Conservation (phyloP, 202 grass and related monocot genomes). For the Elaeis oleifera region DNA sequence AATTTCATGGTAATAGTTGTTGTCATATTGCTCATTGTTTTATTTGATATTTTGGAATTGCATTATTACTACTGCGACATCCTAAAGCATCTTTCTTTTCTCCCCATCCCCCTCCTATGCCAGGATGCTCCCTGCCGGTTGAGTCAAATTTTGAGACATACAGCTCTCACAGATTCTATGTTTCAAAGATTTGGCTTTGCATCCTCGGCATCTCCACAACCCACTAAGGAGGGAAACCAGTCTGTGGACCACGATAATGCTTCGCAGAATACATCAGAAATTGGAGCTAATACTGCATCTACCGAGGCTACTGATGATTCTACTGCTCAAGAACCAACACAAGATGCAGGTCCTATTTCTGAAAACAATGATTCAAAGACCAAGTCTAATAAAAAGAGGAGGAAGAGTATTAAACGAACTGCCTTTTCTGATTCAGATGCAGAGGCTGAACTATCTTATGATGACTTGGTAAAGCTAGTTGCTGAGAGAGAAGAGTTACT, state of each 20-base stretch:
- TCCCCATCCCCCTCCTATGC: neutral
- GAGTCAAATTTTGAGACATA: slow-evolving; percentile 34
- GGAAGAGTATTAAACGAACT: slow-evolving; percentile 28
- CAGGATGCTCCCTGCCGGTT: neutral
- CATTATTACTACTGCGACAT: no score
- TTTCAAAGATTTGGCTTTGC: slow-evolving; percentile 56
- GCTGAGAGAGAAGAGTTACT: slow-evolving; percentile 72
- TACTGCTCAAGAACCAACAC: slow-evolving; percentile 22
- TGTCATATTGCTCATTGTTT: no score
- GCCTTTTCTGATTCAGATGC: slow-evolving; percentile 42
- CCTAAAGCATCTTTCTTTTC: no score
- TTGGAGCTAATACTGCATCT: slow-evolving; percentile 1
- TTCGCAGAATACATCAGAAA: neutral
- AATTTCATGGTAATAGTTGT: no score
- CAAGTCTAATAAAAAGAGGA: slow-evolving; percentile 16
- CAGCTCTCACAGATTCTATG: slow-evolving; percentile 18
- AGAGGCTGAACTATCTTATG: slow-evolving; percentile 39
- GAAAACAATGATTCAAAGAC: slow-evolving; percentile 2
- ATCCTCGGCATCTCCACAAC: slow-evolving; percentile 30
- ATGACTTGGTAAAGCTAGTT: slow-evolving; percentile 64
- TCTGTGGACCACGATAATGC: slow-evolving; percentile 21
- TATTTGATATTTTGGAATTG: no score
- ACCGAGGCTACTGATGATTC: slow-evolving; percentile 15
- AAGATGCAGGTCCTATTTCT: slow-evolving; percentile 18
- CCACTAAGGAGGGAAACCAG: slow-evolving; percentile 36